phyloP scores from a whole-genome alignment of 1,284 basidiomycete species.

The Rhodotorula sp. region DNA sequence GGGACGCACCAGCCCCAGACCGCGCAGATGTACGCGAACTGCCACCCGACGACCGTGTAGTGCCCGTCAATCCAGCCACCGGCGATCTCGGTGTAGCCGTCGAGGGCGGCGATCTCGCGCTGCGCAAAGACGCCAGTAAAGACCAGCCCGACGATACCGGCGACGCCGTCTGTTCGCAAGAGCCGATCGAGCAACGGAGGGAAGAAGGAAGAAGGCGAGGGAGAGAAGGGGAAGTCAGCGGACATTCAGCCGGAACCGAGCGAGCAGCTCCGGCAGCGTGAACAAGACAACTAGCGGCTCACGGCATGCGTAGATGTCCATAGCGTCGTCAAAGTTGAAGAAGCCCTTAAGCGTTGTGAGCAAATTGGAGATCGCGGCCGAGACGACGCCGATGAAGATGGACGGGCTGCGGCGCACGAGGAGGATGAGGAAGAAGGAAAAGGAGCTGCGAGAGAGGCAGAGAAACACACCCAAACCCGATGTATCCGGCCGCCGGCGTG shows the following conservation, averaged over 20 bases:
- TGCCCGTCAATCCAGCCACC: slow-evolving; percentile 70
- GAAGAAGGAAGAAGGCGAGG: slow-evolving; percentile 53
- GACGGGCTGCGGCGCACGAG: slow-evolving; percentile 50
- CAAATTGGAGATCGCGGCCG: slow-evolving; percentile 79
- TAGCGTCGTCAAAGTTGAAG: slow-evolving; percentile 67
- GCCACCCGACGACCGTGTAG: slow-evolving; percentile 77
- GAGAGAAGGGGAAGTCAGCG: neutral
- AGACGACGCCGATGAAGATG: slow-evolving; percentile 73
- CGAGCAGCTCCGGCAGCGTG: neutral
- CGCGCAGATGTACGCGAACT: slow-evolving; percentile 78
- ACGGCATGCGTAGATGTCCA: slow-evolving; percentile 36
- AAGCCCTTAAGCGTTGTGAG: slow-evolving; percentile 72
- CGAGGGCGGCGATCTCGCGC: slow-evolving; percentile 74
- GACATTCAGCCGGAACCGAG: neutral
- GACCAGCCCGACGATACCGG: slow-evolving; percentile 83
- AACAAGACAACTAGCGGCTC: neutral
- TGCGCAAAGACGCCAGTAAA: slow-evolving; percentile 80
- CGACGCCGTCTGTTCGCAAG: slow-evolving; percentile 67
- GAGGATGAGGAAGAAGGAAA: neutral
- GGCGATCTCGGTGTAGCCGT: slow-evolving; percentile 57
- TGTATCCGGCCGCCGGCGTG: slow-evolving; percentile 52
- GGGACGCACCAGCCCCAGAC: slow-evolving; percentile 56
- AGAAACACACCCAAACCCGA: slow-evolving; percentile 56
- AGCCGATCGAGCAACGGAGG: slow-evolving; percentile 73
- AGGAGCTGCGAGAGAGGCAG: neutral